Conservation (phyloP, 306 rosid species). For the Lagenaria siceraria region DNA sequence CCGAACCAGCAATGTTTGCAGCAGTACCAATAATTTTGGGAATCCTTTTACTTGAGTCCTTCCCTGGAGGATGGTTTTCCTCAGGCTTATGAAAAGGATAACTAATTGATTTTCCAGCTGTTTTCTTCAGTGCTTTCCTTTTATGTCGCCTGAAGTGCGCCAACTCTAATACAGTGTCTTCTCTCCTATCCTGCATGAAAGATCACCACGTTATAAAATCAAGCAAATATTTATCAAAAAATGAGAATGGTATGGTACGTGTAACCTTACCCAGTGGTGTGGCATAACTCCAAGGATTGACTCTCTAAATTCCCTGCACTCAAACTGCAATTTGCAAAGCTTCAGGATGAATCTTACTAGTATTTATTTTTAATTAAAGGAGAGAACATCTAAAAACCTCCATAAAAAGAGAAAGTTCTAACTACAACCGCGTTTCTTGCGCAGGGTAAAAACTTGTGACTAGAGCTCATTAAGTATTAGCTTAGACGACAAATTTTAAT, state of each 20-base stretch:
- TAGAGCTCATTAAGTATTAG: not conserved
- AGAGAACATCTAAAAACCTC: not conserved
- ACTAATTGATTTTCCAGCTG: conserved; percentile 46
- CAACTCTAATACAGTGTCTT: conserved; percentile 73
- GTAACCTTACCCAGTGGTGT: conserved; percentile 72
- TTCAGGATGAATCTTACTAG: conserved; percentile 8
- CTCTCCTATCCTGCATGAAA: conserved; percentile 81
- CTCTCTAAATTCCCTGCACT: conserved; percentile 97
- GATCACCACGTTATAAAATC: conserved; percentile 3
- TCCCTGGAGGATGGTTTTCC: conserved; percentile 94
- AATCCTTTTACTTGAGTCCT: conserved; percentile 82
- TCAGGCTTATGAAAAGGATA: conserved; percentile 84
- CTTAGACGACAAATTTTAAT: not conserved
- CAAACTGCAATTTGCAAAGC: conserved; percentile 54
- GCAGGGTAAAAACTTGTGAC: not conserved
- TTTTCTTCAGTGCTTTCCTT: conserved; percentile 73
- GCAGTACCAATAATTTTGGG: conserved; percentile 86
- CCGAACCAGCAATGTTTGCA: conserved; percentile 77
- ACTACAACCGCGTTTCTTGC: not conserved
- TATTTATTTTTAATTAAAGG: not conserved
- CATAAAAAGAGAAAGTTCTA: not conserved
- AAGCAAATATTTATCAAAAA: not conserved
- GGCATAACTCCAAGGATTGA: conserved; percentile 97
- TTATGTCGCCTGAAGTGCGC: conserved; percentile 79
- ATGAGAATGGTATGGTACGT: not conserved